These are phyloP conservation scores for Mortierella sp. DNA, from an alignment of 371 early-diverging fungal genomes.

Conservation along the genomic window DNA sequence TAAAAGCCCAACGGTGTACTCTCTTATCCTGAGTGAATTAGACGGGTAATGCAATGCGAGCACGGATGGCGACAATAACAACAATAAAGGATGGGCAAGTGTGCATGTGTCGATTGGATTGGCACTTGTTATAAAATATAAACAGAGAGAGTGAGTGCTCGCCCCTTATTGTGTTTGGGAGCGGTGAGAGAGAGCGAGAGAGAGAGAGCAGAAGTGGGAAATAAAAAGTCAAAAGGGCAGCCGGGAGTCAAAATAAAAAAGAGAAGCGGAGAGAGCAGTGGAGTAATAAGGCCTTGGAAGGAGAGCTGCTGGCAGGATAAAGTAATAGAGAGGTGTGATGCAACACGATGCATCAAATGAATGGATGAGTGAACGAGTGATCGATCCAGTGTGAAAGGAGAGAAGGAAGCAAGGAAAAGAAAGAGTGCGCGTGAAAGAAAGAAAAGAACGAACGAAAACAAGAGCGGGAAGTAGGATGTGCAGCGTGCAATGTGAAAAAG, in stretches of 20 bases:
- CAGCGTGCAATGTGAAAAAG: not conserved
- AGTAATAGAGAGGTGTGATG: not conserved
- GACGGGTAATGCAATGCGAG: not conserved
- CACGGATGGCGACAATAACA: not conserved
- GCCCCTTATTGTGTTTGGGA: too few species aligned
- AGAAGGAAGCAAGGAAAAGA: not conserved
- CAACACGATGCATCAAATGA: not conserved
- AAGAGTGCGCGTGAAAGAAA: not conserved
- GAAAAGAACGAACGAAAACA: too few species aligned
- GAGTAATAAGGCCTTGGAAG: not conserved
- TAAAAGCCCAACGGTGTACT: not conserved
- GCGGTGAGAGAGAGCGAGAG: not conserved
- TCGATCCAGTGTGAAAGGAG: not conserved
- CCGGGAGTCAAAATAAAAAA: not conserved
- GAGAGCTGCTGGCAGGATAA: not conserved
- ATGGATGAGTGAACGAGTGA: too few species aligned
- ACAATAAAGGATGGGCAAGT: not conserved
- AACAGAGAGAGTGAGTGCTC: not conserved
- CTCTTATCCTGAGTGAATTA: not conserved
- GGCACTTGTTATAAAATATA: too few species aligned
- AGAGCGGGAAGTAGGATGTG: not conserved
- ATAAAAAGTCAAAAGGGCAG: conserved; percentile 1
- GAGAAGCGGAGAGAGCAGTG: not conserved
- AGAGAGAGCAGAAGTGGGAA: not conserved
- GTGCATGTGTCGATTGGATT: not conserved